These are phyloP conservation scores for Acephala macrosclerotiorum DNA, from an alignment of 2,329 filamentous ascomycete genomes.

Conservation along the genomic window DNA sequence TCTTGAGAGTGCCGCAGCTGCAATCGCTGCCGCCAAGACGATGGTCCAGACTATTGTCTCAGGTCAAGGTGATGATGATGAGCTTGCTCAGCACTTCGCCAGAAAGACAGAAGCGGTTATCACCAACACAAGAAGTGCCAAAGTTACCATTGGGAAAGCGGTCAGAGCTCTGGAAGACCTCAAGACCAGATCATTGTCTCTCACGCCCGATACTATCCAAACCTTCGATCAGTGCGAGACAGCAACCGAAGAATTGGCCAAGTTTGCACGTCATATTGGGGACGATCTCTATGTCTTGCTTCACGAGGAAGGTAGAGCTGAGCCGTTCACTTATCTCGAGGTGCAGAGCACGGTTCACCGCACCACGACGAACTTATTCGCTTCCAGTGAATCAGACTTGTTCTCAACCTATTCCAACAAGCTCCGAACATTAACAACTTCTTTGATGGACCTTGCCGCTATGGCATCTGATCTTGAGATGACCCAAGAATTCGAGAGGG, in stretches of 20 bases:
- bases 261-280: constrained; percentile 72
- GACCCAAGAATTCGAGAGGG: constrained; percentile 80
- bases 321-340: constrained; percentile 72
- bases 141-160: constrained; percentile 83
- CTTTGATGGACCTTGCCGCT: constrained; percentile 74
- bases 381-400: constrained; percentile 69
- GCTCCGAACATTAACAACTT: constrained; percentile 68
- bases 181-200: constrained; percentile 75
- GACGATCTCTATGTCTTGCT: constrained; percentile 69
- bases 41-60: constrained; percentile 74
- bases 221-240: constrained; percentile 75
- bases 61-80: constrained; percentile 66
- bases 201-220: constrained; percentile 71
- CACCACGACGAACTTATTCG: constrained; percentile 59
- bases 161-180: constrained; percentile 80
- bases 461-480: constrained; percentile 75
- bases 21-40: constrained; percentile 67
- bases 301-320: constrained; percentile 73
- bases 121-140: constrained; percentile 79
- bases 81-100: constrained; percentile 70
- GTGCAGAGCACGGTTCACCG: constrained; percentile 68
- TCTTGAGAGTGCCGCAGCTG: constrained; percentile 77
- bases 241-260: constrained; percentile 69
- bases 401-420: constrained; percentile 73
- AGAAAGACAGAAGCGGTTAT: constrained; percentile 76